Evolutionary conservation across 345 rosid species (phyloP).

Genomic region (Euclidium syriacum): DNA sequence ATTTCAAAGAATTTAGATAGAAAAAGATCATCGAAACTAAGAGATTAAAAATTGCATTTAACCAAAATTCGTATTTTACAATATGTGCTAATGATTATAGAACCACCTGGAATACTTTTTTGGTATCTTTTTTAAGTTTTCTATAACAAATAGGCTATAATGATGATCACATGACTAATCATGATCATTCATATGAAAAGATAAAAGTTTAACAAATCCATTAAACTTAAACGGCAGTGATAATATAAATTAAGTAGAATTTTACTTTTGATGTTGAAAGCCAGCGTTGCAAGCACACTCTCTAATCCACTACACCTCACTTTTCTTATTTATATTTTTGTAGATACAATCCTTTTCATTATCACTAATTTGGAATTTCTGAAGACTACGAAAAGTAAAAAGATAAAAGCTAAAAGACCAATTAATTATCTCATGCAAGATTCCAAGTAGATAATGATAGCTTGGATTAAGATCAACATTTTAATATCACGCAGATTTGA

Average conservation of each 20-base stretch:
- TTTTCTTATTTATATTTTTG: not conserved
- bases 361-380: conserved; percentile 9
- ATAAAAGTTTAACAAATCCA: not conserved
- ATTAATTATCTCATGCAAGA: conserved; percentile 24
- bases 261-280: conserved; percentile 11
- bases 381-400: conserved; percentile 16
- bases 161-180: conserved; percentile 27
- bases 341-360: not conserved
- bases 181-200: conserved; percentile 10
- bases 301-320: conserved; percentile 12
- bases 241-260: not conserved
- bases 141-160: not conserved
- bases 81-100: not conserved
- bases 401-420: conserved; percentile 24
- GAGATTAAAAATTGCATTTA: too few relatives aligned
- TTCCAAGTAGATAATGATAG: too few relatives aligned
- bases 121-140: not conserved
- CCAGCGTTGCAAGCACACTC: conserved; percentile 24
- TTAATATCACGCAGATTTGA: too few relatives aligned
- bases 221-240: conserved; percentile 17
- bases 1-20: too few relatives aligned
- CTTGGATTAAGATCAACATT: too few relatives aligned
- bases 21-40: too few relatives aligned
- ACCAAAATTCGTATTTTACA: not conserved
- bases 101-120: not conserved